Conservation (phyloP, 805 yeast genomes). For the Candida vaughaniae region DNA sequence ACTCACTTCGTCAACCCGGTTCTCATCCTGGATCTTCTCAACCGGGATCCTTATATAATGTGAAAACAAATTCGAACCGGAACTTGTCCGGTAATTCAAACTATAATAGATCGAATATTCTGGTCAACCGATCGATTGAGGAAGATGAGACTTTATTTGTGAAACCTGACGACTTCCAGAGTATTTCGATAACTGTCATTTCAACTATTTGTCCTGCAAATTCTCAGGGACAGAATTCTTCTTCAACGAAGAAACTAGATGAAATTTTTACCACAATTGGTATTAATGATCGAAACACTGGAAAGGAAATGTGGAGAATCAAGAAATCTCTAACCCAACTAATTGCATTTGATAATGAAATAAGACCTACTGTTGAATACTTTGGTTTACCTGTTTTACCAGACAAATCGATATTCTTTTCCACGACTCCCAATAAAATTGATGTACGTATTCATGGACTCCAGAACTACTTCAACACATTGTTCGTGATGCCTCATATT, state of each 20-base stretch:
- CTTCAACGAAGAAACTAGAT: slow-evolving; percentile 43
- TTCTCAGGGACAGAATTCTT: slow-evolving; percentile 19
- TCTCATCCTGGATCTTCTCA: slow-evolving; percentile 11
- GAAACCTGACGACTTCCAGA: slow-evolving; percentile 57
- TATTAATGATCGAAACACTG: slow-evolving; percentile 58
- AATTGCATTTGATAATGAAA: slow-evolving; percentile 55
- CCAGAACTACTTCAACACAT: slow-evolving; percentile 56
- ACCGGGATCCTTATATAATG: slow-evolving; percentile 10
- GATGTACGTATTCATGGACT: slow-evolving; percentile 57
- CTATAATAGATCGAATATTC: not conserved
- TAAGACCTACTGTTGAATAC: slow-evolving; percentile 51
- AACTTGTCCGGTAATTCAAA: slow-evolving; percentile 2
- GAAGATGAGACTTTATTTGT: slow-evolving; percentile 52
- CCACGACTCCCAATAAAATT: slow-evolving; percentile 62
- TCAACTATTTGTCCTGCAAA: slow-evolving; percentile 31
- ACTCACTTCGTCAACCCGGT: slow-evolving; percentile 11
- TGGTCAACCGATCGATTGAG: slow-evolving; percentile 16
- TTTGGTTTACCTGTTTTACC: slow-evolving; percentile 66
- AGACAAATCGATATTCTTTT: slow-evolving; percentile 55
- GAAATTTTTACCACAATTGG: slow-evolving; percentile 64
- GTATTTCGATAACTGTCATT: slow-evolving; percentile 47
- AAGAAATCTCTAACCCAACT: slow-evolving; percentile 63
- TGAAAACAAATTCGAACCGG: slow-evolving; percentile 2
- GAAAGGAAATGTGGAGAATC: slow-evolving; percentile 73
- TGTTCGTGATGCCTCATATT: slow-evolving; percentile 57